These are phyloP conservation scores for Beauveria australis DNA, from an alignment of 2,329 filamentous ascomycete genomes.

Conservation along the genomic window DNA sequence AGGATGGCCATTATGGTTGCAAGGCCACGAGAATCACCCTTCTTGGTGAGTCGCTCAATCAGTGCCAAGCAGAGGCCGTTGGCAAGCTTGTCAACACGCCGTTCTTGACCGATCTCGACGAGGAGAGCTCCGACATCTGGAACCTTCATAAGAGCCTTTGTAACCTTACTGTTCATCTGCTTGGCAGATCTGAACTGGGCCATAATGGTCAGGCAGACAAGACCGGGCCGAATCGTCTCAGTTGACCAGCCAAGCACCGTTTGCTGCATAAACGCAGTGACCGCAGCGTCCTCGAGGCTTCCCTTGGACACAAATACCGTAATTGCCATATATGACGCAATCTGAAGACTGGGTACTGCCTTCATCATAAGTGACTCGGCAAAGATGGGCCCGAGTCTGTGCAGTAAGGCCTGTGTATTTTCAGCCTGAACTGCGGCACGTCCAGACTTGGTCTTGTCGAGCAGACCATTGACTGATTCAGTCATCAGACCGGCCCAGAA, in stretches of 20 bases:
- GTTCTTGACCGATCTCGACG: conserved; percentile 53
- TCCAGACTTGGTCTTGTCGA: conserved; percentile 71
- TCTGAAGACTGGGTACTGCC: conserved; percentile 67
- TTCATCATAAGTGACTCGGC: conserved; percentile 70
- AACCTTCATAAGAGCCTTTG: conserved; percentile 59
- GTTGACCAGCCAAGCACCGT: conserved; percentile 68
- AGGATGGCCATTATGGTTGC: conserved; percentile 54
- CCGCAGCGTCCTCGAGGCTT: conserved; percentile 64
- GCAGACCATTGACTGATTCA: conserved; percentile 74
- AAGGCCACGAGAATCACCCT: conserved; percentile 48
- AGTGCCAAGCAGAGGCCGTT: conserved; percentile 63
- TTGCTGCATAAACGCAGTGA: conserved; percentile 87
- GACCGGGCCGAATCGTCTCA: conserved; percentile 63
- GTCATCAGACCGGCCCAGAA: conserved; percentile 90
- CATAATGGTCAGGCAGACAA: conserved; percentile 74
- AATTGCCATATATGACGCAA: conserved; percentile 87
- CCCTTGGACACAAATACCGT: conserved; percentile 80
- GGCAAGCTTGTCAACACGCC: conserved; percentile 61
- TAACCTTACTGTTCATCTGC: conserved; percentile 60
- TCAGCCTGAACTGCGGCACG: conserved; percentile 67
- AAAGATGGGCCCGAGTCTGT: conserved; percentile 57
- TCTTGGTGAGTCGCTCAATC: conserved; percentile 53
- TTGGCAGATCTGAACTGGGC: conserved; percentile 69
- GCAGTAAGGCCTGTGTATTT: conserved; percentile 71
- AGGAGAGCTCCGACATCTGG: conserved; percentile 52